phyloP scores from a whole-genome alignment of 495 filamentous ascomycete species.

The Usnea hakonensis region DNA sequence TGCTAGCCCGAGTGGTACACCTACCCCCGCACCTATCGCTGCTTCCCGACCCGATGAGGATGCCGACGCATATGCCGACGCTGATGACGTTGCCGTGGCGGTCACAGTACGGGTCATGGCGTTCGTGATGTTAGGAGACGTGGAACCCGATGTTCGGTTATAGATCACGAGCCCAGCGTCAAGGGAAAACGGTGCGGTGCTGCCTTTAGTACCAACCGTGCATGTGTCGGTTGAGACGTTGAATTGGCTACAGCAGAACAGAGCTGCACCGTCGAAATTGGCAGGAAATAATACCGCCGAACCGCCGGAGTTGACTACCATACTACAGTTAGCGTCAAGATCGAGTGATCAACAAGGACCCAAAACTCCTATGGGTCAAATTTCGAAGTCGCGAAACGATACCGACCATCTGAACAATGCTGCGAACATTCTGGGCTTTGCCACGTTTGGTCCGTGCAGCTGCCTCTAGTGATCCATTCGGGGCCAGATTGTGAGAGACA shows the following conservation, averaged over 20 bases:
- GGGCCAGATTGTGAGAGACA: neutral
- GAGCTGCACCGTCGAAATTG: neutral
- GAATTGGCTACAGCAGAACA: neutral
- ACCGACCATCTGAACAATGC: neutral
- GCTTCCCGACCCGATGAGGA: neutral
- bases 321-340: too few relatives aligned
- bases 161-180: neutral
- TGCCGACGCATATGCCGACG: neutral
- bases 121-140: neutral
- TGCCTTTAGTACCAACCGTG: neutral
- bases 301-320: neutral
- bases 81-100: neutral
- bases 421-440: neutral
- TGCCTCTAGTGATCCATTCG: neutral
- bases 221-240: neutral
- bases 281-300: neutral
- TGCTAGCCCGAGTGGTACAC: neutral
- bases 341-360: too few relatives aligned
- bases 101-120: neutral
- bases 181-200: neutral
- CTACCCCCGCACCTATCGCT: neutral
- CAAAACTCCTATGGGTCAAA: too few relatives aligned
- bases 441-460: neutral
- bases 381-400: too few relatives aligned
- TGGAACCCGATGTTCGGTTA: neutral